Base-by-base conservation (phyloP, 108 stramenopile genomes). In the Phaeodactylum tricornutum region DNA sequence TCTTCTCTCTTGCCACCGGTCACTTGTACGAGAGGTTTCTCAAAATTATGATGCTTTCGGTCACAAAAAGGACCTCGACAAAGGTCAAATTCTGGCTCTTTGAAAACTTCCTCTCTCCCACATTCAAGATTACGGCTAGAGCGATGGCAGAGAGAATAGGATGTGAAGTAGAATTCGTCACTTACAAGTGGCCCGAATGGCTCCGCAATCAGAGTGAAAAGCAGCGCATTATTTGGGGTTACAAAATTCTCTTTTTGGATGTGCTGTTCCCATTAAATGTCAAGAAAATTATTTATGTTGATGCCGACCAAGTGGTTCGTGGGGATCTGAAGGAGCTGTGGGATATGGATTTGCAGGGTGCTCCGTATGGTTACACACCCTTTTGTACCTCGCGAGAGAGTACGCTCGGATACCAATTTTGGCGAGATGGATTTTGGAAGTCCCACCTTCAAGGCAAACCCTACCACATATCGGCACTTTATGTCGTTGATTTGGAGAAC, bases 131-230 rank as follows among this genome's bases (percentile, higher is more conserved):
- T 11, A 74, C 76, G 17, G 91, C 95, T 0, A 57, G 40, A 21
- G 76, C 60, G 25, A 75, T 99, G 77, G 90, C 91, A 0, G 59
- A 76, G 34, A 54, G 58, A 27, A 94, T 90, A 29, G 89, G 93
- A 48, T 95, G 91, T 44, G 81, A 95, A 42, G 75, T 91, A 15
- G 84, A 80, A 43, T 94, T 87, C 57, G 79, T 74, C 15, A 94
- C 89, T n/a, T 96, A 95, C 81, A 92, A 96, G 61, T 99, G 98
- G 98, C 98, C 98, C 4, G 84, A 96, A 60, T 99, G 97, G 97
- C 77, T 99, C 19, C 80, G 93, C 23, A 74, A 71, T 22, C 97
- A 99, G 61, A 92, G 75, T 30, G 94, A 97, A 63, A 95, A 98
- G 68, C 98, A 99, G 74, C 74, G 98, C 24, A 94, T 96, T 43